These are phyloP conservation scores for barrel medic (Medicago truncatula) DNA, from an alignment of 306 rosid genomes.

Conservation along the genomic window DNA sequence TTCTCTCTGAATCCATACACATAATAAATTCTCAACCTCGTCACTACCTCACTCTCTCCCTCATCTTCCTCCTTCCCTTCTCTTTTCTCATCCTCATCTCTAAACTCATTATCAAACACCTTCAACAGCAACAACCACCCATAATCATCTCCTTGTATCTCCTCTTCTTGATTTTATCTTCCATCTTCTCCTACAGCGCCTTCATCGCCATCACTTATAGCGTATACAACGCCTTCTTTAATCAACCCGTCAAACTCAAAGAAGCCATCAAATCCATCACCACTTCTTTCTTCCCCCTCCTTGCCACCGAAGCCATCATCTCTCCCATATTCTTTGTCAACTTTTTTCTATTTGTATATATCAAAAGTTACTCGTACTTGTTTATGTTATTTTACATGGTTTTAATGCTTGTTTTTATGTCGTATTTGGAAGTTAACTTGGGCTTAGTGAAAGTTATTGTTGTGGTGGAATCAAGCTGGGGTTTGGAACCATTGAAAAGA, in stretches of 20 bases:
- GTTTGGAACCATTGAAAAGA: background rate
- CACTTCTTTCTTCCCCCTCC: constrained; percentile 52
- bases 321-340: constrained; percentile 12
- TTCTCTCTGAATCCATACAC: constrained; percentile 49
- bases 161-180: constrained; percentile 32
- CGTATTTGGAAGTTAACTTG: background rate
- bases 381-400: background rate
- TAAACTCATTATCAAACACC: background rate
- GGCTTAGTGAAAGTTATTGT: background rate
- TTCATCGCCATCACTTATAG: constrained; percentile 57
- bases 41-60: constrained; percentile 60
- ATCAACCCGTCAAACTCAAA: constrained; percentile 52
- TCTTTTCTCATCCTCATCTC: background rate
- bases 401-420: background rate
- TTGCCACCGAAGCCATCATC: constrained; percentile 43
- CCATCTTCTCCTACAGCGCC: constrained; percentile 46
- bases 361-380: background rate
- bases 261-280: constrained; percentile 57
- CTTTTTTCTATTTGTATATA: background rate
- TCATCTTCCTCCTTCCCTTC: constrained; percentile 67
- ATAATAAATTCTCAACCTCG: constrained; percentile 60
- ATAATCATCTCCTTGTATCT: constrained; percentile 12
- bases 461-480: constrained; percentile 28
- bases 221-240: constrained; percentile 57
- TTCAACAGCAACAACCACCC: constrained; percentile 3